Evolutionary conservation across 1,284 basidiomycete species (phyloP), one percentile per base, ranked within the genome.

Genomic region (Irpex sp.): DNA sequence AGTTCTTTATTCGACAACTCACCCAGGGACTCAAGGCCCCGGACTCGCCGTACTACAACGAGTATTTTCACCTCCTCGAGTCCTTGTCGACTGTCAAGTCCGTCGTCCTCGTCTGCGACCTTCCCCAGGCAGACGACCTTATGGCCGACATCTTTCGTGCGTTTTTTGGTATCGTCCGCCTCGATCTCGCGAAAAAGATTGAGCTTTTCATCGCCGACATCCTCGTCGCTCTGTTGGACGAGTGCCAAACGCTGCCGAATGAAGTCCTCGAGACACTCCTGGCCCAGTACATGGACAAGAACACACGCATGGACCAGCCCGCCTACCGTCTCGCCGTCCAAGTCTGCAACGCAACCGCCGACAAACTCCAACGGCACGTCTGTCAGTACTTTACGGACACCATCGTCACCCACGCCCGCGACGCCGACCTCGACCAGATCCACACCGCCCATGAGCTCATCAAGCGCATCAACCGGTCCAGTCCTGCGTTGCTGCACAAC

Each of bases 21-120:
- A 80, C 82, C 4, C 80, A 80, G 3, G 89, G 92, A 8, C 86
- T 97, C 69, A 90, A 88, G 68, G 84, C 86, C 21, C 75, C 87
- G 0, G 87, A 89, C 68, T 80, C 83, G 1, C 82, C 86, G 0
- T 96, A 95, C 74, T 95, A 93, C 74, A 85, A 88, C 63, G 88
- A 97, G 78, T 98, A 96, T 78, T 97, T 92, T 69, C 93, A 95
- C 72, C 84, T 98, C 8, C 84, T 99, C 39, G 94, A 98, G 70
- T 94, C 88, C 35, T 82, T 99, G 13, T 93, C 95, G 4, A 93
- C 89, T 37, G 95, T 98, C 72, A 98, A 98, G 83, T 94, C 92
- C 68, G 89, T 98, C 35, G 94, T 96, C 2, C 85, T 99, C 65
- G 88, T 98, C 8, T 95, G 93, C 75, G 96, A 98, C 75, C 83